Conservation (phyloP, 305 asterid species). For the Salvia sclarea region DNA sequence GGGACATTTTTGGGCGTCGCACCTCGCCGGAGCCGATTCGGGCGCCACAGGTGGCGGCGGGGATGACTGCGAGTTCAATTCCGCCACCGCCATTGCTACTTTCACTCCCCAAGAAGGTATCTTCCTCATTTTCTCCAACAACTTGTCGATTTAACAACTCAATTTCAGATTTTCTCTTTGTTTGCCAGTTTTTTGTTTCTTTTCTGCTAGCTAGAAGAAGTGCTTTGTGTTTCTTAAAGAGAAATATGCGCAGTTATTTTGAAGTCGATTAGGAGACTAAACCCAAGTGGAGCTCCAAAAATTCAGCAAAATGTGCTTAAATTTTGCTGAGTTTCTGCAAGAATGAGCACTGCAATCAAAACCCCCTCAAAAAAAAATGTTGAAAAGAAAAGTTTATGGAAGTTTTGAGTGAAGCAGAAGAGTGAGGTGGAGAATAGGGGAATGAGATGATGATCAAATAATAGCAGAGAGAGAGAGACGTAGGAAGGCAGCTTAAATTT, state of each 20-base stretch:
- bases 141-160: background rate
- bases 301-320: background rate
- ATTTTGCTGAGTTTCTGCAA: background rate
- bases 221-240: too few species aligned
- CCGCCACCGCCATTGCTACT: slow-evolving; percentile 42
- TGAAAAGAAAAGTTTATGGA: background rate
- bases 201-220: too few species aligned
- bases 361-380: background rate
- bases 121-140: slow-evolving; percentile 34
- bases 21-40: slow-evolving; percentile 30
- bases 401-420: slow-evolving; percentile 29
- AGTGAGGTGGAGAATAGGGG: slow-evolving; percentile 24
- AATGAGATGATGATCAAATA: slow-evolving; percentile 11
- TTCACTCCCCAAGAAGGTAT: slow-evolving; percentile 27
- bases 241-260: background rate
- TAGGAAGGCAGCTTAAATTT: slow-evolving; percentile 28
- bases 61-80: slow-evolving; percentile 36
- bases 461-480: slow-evolving; percentile 28
- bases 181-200: background rate
- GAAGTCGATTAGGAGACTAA: background rate
- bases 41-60: slow-evolving; percentile 35
- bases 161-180: background rate
- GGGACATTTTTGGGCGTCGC: slow-evolving; percentile 52
- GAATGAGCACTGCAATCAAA: background rate
- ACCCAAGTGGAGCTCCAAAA: background rate